Evolutionary conservation across 768 basidiomycete species (phyloP).

Genomic region (Trichaptum fuscoviolaceum): DNA sequence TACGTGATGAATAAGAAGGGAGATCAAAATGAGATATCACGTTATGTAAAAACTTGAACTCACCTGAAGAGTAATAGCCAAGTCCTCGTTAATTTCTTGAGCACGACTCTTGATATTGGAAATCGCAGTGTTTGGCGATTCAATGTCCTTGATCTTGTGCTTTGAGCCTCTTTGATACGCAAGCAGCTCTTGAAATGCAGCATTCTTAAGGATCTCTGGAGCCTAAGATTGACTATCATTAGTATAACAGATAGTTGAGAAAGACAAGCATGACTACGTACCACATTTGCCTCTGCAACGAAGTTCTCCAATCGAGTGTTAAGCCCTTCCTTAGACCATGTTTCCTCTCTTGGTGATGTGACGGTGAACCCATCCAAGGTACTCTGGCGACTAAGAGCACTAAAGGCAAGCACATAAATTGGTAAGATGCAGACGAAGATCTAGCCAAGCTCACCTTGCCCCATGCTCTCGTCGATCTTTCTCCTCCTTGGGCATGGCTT

Average conservation of each 20-base stretch:
- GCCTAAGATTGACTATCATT: not conserved
- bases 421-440: not conserved
- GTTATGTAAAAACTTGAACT: not conserved
- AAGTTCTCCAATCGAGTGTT: not conserved
- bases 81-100: not conserved
- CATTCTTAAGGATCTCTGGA: not conserved
- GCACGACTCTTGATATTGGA: not conserved
- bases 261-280: not conserved
- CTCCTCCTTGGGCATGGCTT: not conserved
- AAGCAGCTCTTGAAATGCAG: not conserved
- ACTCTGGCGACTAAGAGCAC: not conserved
- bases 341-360: not conserved
- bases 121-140: not conserved
- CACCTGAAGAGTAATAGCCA: not conserved
- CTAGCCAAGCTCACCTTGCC: not conserved
- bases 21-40: not conserved
- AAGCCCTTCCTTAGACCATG: not conserved
- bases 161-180: not conserved
- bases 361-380: not conserved
- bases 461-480: not conserved
- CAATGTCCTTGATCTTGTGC: not conserved
- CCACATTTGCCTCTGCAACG: not conserved
- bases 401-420: not conserved
- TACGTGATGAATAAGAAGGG: not conserved
- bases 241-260: too few relatives aligned